Evolutionary conservation across 768 basidiomycete species (phyloP), one percentile per base, ranked within the genome.

Genomic region (Boletellus sp.): DNA sequence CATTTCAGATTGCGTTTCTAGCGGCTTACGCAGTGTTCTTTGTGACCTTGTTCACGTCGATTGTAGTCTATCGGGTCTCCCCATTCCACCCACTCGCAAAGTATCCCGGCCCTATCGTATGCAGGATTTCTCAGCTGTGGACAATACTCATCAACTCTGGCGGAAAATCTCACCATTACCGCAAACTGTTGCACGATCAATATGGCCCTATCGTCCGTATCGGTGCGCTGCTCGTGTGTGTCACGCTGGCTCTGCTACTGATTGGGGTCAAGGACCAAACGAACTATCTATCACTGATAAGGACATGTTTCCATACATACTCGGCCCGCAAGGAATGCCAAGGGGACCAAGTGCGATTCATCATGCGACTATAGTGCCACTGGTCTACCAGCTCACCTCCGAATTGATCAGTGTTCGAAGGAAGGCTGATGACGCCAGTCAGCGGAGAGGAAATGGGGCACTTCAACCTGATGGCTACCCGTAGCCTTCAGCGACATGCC

Each of bases 51-150:
- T 53, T 58, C 28, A 24, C 37, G 6, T 71, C 72, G 1, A 68
- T 70, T 26, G 49, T 59, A 4, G 33, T 58, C 5, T 73, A 73
- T 55, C 70, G 72, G 32, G 52, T 74, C n/a, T 73, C 72, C 2
- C 61, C 70, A 5, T 65, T 60, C 49, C 72, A 74, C 28, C 71
- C 72, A 22, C 66, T 73, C 20, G 68, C 73, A 10, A 58, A 52
- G 16, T 70, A 68, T 52, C 72, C 72, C 26, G 72, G 72, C 4
- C 72, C 72, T 5, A 38, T 56, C 24, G 36, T 57, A 5, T 61
- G 62, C 47, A 70, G 59, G 47, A 20, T 67, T 24, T 62, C 68
- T 10, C 72, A 71, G 47, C 39, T 69, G 5, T 67, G 63, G 60
- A 20, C 61, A 9, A 62, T 63, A 10, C 36, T 44, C 4, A 41